These are phyloP conservation scores for Phytophthora uliginosa DNA, from an alignment of 352 stramenopile genomes.

Conservation along the genomic window DNA sequence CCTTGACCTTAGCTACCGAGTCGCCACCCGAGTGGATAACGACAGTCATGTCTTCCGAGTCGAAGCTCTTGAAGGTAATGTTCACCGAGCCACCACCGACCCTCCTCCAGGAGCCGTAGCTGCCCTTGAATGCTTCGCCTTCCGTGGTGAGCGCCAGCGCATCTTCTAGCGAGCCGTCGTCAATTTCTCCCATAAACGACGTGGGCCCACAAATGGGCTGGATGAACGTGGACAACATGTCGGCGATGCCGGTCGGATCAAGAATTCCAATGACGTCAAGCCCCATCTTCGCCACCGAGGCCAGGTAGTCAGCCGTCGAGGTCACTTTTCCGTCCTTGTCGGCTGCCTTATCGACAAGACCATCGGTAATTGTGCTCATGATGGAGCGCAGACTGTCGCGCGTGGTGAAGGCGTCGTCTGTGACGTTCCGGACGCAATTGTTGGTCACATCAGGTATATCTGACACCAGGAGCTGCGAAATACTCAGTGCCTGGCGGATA, in stretches of 20 bases:
- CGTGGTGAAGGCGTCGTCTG: slow-evolving; percentile 39
- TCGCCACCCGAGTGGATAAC: slow-evolving; percentile 52
- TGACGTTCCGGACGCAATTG: slow-evolving; percentile 44
- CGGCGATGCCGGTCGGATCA: slow-evolving; percentile 56
- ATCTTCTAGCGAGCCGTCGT: slow-evolving; percentile 45
- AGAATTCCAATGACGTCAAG: slow-evolving; percentile 55
- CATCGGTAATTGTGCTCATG: slow-evolving; percentile 54
- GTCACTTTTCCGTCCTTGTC: slow-evolving; percentile 39
- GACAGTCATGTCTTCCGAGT: slow-evolving; percentile 52
- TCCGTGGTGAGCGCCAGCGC: slow-evolving; percentile 52
- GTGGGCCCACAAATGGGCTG: slow-evolving; percentile 67
- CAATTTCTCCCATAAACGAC: slow-evolving; percentile 55
- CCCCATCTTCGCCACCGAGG: slow-evolving; percentile 47
- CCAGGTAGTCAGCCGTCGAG: slow-evolving; percentile 39
- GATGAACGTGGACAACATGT: slow-evolving; percentile 57
- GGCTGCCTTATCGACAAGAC: slow-evolving; percentile 36
- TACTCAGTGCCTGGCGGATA: slow-evolving; percentile 47
- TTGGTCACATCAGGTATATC: slow-evolving; percentile 60
- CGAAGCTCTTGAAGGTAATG: slow-evolving; percentile 48
- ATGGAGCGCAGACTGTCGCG: slow-evolving; percentile 59
- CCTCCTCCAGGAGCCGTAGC: slow-evolving; percentile 49
- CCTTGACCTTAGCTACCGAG: slow-evolving; percentile 41
- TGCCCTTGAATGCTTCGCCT: slow-evolving; percentile 47
- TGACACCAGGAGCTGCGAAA: slow-evolving; percentile 54
- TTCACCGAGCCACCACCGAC: slow-evolving; percentile 41